phyloP scores from a whole-genome alignment of 495 filamentous ascomycete genomes.

The Aspergillus sclerotiicarbonarius region DNA sequence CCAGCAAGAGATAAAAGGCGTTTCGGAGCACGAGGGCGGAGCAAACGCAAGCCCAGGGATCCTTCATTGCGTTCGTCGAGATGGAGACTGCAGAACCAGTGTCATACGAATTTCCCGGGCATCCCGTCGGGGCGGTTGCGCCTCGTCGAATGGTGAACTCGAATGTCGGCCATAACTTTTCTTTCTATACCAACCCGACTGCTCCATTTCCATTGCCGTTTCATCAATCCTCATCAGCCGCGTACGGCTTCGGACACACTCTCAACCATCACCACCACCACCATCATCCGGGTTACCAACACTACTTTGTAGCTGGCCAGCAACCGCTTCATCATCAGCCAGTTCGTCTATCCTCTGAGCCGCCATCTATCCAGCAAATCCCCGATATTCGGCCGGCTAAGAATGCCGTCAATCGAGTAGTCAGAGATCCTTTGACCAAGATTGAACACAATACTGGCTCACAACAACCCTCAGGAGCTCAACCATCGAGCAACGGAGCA shows the following conservation, averaged over 20 bases:
- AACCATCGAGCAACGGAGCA: slow-evolving; percentile 7
- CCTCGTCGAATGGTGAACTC: slow-evolving; percentile 41
- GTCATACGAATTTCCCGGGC: slow-evolving; percentile 42
- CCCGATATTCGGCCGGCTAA: slow-evolving; percentile 43
- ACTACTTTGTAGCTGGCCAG: slow-evolving; percentile 34
- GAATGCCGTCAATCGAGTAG: slow-evolving; percentile 37
- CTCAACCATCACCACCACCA: slow-evolving; percentile 31
- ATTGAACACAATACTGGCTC: slow-evolving; percentile 11
- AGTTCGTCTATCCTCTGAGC: slow-evolving; percentile 33
- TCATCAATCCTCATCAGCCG: slow-evolving; percentile 35
- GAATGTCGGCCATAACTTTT: slow-evolving; percentile 30
- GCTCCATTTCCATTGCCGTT: slow-evolving; percentile 38
- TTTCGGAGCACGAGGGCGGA: neutral
- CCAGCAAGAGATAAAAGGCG: neutral
- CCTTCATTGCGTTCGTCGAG: neutral
- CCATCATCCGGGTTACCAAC: slow-evolving; percentile 30
- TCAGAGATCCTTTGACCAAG: slow-evolving; percentile 25
- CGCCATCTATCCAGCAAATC: slow-evolving; percentile 31
- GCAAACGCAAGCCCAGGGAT: slow-evolving; percentile 1
- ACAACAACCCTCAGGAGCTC: slow-evolving; percentile 7
- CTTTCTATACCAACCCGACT: slow-evolving; percentile 40
- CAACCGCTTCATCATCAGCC: slow-evolving; percentile 28
- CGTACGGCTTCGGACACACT: slow-evolving; percentile 35
- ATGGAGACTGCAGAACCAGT: slow-evolving; percentile 48
- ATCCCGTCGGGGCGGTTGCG: slow-evolving; percentile 36